Percentiles rank a stretch among this genome's conserved stretches.
Evolutionary conservation across 768 basidiomycete species (phyloP).

Genomic region (Suillus tomentosus): DNA sequence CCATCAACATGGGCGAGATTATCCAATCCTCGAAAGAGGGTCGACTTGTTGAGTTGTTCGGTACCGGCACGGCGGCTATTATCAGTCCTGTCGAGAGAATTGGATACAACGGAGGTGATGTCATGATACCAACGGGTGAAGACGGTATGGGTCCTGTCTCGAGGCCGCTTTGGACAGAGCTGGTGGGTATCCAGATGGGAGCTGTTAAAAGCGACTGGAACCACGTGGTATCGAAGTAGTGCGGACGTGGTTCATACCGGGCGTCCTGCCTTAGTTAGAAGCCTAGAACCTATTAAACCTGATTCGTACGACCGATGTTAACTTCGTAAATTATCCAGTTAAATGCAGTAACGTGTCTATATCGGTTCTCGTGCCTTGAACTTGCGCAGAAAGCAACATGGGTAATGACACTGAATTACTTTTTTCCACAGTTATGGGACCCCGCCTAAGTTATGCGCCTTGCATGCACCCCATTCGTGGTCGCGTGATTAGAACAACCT

Average conservation of each 20-base stretch:
- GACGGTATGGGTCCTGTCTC: constrained; percentile 78
- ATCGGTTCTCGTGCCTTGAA: background rate
- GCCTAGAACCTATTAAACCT: too few relatives aligned
- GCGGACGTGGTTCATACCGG: background rate
- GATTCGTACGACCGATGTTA: too few relatives aligned
- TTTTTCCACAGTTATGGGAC: background rate
- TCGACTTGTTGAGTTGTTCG: constrained; percentile 52
- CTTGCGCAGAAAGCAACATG: background rate
- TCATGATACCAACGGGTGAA: constrained; percentile 53
- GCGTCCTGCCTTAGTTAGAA: background rate
- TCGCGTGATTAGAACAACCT: background rate
- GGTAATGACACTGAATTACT: background rate
- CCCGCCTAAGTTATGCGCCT: background rate
- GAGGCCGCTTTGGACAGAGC: constrained; percentile 47
- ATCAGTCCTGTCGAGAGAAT: constrained; percentile 53
- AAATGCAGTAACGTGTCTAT: background rate
- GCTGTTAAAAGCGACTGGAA: constrained; percentile 80
- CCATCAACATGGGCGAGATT: constrained; percentile 77
- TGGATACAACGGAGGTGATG: constrained; percentile 58
- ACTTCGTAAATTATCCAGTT: too few relatives aligned
- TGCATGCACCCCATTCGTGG: background rate
- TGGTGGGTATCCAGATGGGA: constrained; percentile 73
- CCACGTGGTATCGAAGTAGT: constrained; percentile 45
- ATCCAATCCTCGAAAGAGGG: constrained; percentile 47
- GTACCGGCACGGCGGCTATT: constrained; percentile 56